Evolutionary conservation across 441 rosid genomes (phyloP), one percentile per base, ranked within the genome.

Genomic region (Syzygium malaccense): DNA sequence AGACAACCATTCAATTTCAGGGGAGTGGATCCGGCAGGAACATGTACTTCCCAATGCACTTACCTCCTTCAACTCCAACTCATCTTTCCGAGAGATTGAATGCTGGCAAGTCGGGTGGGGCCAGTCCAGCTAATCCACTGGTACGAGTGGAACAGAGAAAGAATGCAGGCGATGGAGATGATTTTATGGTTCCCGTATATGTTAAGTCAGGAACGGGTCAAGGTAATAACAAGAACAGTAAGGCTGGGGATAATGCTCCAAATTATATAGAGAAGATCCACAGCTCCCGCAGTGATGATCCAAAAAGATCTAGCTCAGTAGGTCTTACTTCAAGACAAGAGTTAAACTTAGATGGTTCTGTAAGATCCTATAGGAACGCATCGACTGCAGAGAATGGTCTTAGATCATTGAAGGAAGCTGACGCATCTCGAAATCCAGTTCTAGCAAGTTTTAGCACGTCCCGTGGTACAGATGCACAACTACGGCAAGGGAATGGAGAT

Each of bases 151-250:
- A 90, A 41, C 92, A 90, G 91, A 92, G 92, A 90, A 94, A 93
- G 92, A 91, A 90, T 90, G 88, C 87, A 7, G 91, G 94, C 60
- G 96, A 96, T 90, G 99, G 95, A 88, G 98, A 95, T 87, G 98
- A 96, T 90, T 95, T 93, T 83, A 90, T 87, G 26, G 99, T 97
- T 91, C 98, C 98, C 12, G 94, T 95, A 45, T 96, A 87, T 92
- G 86, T 93, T 86, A 94, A 91, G 64, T 92, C 95, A 10, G 93
- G 90, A 89, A 87, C n/a, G 11, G 93, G 54, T 86, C 91, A 83
- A 87, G 68, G 71, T 41, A 93, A 89, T 89, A 83, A 66, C 87
- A 93, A 89, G 88, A 90, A 86, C 75, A 89, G 92, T 49, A 54
- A 78, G 86, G 91, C 89, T 87, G 88, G 45, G 84, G 95, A 89